Evolutionary conservation across 768 basidiomycete genomes (phyloP).

Genomic region (Leccinum sublutescens): DNA sequence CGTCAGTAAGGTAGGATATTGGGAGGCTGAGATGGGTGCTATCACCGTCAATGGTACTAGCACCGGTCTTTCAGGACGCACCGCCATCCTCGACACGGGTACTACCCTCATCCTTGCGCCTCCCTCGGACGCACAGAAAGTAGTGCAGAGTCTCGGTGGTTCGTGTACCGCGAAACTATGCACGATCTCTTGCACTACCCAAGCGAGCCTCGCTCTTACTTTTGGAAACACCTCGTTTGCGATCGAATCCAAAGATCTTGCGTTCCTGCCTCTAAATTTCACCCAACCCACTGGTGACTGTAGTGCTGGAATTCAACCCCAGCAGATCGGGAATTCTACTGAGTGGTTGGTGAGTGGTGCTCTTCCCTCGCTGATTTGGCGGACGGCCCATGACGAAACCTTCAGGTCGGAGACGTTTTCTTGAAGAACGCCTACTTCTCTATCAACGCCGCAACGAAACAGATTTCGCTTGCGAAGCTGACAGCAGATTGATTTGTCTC

Average conservation of each 20-base stretch:
- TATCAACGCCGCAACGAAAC: constrained; percentile 55
- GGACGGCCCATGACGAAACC: neutral
- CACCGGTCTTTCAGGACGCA: constrained; percentile 54
- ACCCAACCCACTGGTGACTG: constrained; percentile 61
- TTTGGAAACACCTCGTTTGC: constrained; percentile 58
- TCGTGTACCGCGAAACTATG: constrained; percentile 47
- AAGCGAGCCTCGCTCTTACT: constrained; percentile 49
- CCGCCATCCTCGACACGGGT: constrained; percentile 62
- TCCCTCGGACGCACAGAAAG: constrained; percentile 47
- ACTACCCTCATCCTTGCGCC: constrained; percentile 46
- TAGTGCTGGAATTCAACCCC: constrained; percentile 65
- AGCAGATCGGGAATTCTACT: constrained; percentile 53
- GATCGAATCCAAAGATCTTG: constrained; percentile 66
- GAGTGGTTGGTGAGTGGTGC: constrained; percentile 63
- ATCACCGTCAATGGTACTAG: constrained; percentile 57
- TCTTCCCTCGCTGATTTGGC: neutral
- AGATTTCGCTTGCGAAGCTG: constrained; percentile 58
- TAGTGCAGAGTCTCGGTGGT: constrained; percentile 63
- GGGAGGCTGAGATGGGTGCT: constrained; percentile 67
- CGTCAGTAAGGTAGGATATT: constrained; percentile 70
- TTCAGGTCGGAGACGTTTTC: constrained; percentile 64
- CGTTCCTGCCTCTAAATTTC: constrained; percentile 51
- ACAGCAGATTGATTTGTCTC: constrained; percentile 26
- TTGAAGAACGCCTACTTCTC: constrained; percentile 78
- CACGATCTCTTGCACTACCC: constrained; percentile 66